Conservation (phyloP, 768 basidiomycete genomes). For the Termitomyces bulborhizus region DNA sequence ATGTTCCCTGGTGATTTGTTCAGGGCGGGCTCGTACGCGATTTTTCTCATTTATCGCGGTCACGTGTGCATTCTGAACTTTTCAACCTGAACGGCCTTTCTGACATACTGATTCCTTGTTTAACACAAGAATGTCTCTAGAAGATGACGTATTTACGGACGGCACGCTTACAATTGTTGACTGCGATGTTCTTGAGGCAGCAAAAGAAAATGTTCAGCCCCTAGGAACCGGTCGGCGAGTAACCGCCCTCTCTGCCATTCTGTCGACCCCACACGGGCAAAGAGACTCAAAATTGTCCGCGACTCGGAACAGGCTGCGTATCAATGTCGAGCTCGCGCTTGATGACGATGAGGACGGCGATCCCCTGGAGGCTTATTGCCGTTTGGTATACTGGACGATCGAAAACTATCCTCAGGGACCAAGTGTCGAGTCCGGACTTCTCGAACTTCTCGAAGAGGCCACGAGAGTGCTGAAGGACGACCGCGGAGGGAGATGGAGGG, state of each 20-base stretch:
- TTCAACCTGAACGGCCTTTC: too few species aligned
- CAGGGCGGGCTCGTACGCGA: background rate
- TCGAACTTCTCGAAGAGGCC: slow-evolving; percentile 89
- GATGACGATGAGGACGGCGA: slow-evolving; percentile 81
- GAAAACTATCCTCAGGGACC: slow-evolving; percentile 95
- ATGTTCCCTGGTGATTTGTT: background rate
- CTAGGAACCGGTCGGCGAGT: slow-evolving; percentile 75
- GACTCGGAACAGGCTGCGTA: slow-evolving; percentile 58
- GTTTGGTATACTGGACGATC: slow-evolving; percentile 86
- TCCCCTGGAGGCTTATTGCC: slow-evolving; percentile 80
- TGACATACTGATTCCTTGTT: too few species aligned
- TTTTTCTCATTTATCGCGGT: slow-evolving; percentile 1
- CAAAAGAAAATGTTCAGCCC: slow-evolving; percentile 86
- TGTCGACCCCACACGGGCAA: slow-evolving; percentile 72
- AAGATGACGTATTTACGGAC: slow-evolving; percentile 40
- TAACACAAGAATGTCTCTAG: slow-evolving; percentile 13
- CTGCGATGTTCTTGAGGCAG: slow-evolving; percentile 74
- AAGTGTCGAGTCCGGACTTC: slow-evolving; percentile 81
- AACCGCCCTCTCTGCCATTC: slow-evolving; percentile 66
- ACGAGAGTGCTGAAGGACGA: slow-evolving; percentile 80
- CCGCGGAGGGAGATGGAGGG: slow-evolving; percentile 65
- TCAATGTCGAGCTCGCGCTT: slow-evolving; percentile 69
- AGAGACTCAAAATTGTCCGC: slow-evolving; percentile 64
- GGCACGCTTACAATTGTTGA: slow-evolving; percentile 53
- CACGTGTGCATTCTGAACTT: background rate